Evolutionary conservation across 2,329 filamentous ascomycete species (phyloP), one percentile per base, ranked within the genome.

Genomic region (Dactylonectria estremocensis): DNA sequence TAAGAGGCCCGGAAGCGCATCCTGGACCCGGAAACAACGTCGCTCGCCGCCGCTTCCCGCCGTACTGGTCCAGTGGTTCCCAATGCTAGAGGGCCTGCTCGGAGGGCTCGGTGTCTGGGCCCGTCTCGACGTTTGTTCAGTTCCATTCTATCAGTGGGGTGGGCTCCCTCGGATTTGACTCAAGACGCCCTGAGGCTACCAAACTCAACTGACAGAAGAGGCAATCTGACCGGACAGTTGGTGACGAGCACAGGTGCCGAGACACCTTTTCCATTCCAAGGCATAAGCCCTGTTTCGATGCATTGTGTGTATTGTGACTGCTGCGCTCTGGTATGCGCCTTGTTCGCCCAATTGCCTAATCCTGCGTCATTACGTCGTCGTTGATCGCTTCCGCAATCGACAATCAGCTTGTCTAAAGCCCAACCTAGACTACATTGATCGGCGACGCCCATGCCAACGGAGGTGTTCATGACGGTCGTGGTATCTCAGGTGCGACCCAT

Each of bases 341-440:
- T 43, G 33, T 52, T 18, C 20, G 35, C 35, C 50, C 31, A 53
- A 35, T 43, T 33, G 37, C 28, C 57, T 50, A 40, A 62, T 35
- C 49, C 61, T 73, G 72, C 63, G 71, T 48, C 61, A 74, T 74
- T 74, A 74, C 72, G 72, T 73, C 72, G 72, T 55, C 62, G 72
- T 68, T 66, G 72, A 74, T 74, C 72, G 54, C 61, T 75, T 75
- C 71, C 72, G 28, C 53, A 64, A 33, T 61, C 24, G 72, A 28
- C 53, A 64, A 33, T 61, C 28, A 73, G 68, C 59, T 37, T 65
- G 58, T 33, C 50, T 18, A 61, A 68, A 56, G 58, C 56, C 63
- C 71, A 68, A 64, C 61, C 63, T 62, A 52, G n/a, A n/a, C n/a
- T n/a, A 55, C 54, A 58, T 7, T 28, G 24, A 28, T 7, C 24